A percentile compares a stretch with the other conserved stretches of the same genome.
Evolutionary conservation across 1,139 yeast genomes (phyloP).

Genomic region (Hyphopichia pseudoburtonii): DNA sequence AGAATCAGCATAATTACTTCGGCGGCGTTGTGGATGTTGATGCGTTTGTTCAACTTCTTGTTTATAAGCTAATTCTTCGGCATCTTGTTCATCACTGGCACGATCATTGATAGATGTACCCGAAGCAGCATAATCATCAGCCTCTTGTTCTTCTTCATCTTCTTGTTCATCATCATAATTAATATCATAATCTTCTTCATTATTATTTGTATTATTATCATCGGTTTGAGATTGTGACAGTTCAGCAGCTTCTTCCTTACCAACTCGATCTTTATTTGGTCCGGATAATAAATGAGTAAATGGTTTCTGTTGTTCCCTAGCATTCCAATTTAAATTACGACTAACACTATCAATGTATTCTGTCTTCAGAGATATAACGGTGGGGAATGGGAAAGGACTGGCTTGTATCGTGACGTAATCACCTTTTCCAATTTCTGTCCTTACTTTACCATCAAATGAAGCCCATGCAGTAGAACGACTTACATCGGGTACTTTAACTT

Average conservation of each 20-base stretch:
- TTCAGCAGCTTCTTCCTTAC: not conserved
- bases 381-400: constrained; percentile 82
- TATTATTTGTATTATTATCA: no score
- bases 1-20: constrained; percentile 1
- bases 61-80: constrained; percentile 9
- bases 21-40: constrained; percentile 2
- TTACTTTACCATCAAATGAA: constrained; percentile 80
- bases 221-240: no score
- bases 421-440: constrained; percentile 70
- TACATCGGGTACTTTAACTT: constrained; percentile 67
- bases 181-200: constrained; percentile 28
- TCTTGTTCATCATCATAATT: constrained; percentile 23
- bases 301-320: constrained; percentile 77
- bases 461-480: constrained; percentile 88
- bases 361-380: constrained; percentile 70
- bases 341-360: constrained; percentile 85
- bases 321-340: constrained; percentile 84
- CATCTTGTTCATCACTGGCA: constrained; percentile 14
- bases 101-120: no score
- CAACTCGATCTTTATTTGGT: constrained; percentile 3
- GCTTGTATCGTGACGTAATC: constrained; percentile 78
- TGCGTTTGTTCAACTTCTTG: not conserved
- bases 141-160: constrained; percentile 9
- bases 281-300: constrained; percentile 27
- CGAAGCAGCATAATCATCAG: no score